Conservation (phyloP, 768 basidiomycete genomes). For the Collybiopsis luxurians region DNA sequence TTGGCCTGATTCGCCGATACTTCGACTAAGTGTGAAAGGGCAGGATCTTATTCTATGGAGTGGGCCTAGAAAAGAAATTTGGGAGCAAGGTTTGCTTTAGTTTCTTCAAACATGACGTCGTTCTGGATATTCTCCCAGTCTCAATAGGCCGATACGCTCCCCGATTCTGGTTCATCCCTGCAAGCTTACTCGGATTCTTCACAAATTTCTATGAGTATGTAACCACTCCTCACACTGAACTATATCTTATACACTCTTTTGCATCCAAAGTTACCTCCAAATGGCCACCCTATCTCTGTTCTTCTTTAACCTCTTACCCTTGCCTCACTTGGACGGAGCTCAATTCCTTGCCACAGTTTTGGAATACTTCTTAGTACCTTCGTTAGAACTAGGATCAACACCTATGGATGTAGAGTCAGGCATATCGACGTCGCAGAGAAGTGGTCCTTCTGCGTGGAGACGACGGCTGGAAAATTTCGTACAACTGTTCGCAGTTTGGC, state of each 20-base stretch:
- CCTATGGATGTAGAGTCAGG: neutral
- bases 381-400: too few species aligned
- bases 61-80: slow-evolving; percentile 63
- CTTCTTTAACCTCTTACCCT: slow-evolving; percentile 78
- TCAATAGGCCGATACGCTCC: slow-evolving; percentile 48
- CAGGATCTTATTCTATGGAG: slow-evolving; percentile 64
- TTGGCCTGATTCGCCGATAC: slow-evolving; percentile 48
- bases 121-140: slow-evolving; percentile 36
- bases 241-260: neutral
- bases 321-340: slow-evolving; percentile 69
- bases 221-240: neutral
- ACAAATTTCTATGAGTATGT: slow-evolving; percentile 56
- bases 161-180: slow-evolving; percentile 36
- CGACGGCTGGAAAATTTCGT: neutral
- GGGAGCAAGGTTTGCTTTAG: slow-evolving; percentile 57
- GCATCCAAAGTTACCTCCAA: slow-evolving; percentile 48
- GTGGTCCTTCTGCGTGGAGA: neutral
- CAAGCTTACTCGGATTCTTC: slow-evolving; percentile 36
- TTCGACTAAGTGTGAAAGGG: slow-evolving; percentile 40
- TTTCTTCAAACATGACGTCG: neutral
- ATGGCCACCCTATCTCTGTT: slow-evolving; percentile 76
- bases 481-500: neutral
- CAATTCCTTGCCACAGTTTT: slow-evolving; percentile 43
- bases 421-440: neutral
- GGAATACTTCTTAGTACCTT: slow-evolving; percentile 3